Evolutionary conservation across 2,329 filamentous ascomycete genomes (phyloP).

Genomic region (Peltaster fructicola): DNA sequence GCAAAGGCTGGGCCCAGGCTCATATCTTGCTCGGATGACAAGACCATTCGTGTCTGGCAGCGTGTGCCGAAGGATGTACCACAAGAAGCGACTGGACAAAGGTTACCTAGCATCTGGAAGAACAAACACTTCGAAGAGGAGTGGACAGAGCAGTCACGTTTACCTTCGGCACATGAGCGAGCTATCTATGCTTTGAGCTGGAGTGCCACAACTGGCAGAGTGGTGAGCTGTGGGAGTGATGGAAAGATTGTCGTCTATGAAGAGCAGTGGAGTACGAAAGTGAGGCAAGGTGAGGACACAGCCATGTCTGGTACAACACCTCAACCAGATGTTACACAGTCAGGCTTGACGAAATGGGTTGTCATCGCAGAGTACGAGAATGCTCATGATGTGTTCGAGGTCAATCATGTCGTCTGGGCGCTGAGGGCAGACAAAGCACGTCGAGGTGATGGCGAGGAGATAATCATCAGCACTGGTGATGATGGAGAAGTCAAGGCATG

Average conservation of each 20-base stretch:
- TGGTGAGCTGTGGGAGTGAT: constrained; percentile 83
- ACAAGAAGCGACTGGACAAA: constrained; percentile 28
- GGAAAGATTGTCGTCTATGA: constrained; percentile 64
- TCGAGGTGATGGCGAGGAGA: constrained; percentile 51
- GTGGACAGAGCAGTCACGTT: constrained; percentile 60
- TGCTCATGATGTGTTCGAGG: constrained; percentile 80
- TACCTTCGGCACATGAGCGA: constrained; percentile 60
- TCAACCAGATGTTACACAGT: constrained; percentile 6
- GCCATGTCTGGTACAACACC: constrained; percentile 9
- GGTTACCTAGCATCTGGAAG: constrained; percentile 81
- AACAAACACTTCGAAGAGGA: constrained; percentile 54
- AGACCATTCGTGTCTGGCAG: constrained; percentile 63
- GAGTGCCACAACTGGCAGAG: constrained; percentile 57
- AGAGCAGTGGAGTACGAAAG: constrained; percentile 32
- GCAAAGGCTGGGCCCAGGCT: constrained; percentile 39
- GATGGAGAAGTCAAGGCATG: constrained; percentile 79
- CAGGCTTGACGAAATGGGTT: constrained; percentile 43
- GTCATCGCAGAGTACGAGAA: constrained; percentile 51
- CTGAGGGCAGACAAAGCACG: constrained; percentile 51
- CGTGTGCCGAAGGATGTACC: constrained; percentile 39
- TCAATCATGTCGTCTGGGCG: constrained; percentile 87
- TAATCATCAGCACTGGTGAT: constrained; percentile 80
- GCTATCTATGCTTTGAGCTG: constrained; percentile 74
- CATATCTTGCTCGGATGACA: constrained; percentile 72
- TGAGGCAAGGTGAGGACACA: constrained; percentile 10